Evolutionary conservation across 1,284 basidiomycete genomes (phyloP).

Genomic region (Testicularia cyperi): DNA sequence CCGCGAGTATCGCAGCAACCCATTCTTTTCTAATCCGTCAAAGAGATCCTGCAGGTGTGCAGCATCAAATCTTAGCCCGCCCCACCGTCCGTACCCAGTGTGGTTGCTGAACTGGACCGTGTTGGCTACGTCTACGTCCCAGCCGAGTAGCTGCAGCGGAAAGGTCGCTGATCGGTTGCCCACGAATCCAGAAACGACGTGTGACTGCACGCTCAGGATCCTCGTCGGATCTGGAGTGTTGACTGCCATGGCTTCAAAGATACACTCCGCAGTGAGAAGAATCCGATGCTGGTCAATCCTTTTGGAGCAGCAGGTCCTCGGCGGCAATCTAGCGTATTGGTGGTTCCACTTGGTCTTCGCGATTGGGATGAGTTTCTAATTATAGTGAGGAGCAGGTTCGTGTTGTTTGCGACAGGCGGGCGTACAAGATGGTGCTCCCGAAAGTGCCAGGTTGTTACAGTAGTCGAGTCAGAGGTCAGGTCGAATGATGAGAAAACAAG

Average conservation of each 20-base stretch:
- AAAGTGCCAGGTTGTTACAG: too few species aligned
- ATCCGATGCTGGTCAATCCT: too few species aligned
- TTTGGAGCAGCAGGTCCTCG: too few species aligned
- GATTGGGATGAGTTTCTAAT: too few species aligned
- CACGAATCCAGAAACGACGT: conserved; percentile 94
- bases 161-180: conserved; percentile 83
- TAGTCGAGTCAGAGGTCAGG: too few species aligned
- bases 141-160: conserved; percentile 89
- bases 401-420: too few species aligned
- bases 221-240: conserved; percentile 31
- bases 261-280: too few species aligned
- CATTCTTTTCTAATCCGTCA: conserved; percentile 47
- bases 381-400: too few species aligned
- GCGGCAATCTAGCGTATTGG: too few species aligned
- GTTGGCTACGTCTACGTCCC: conserved; percentile 94
- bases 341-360: too few species aligned
- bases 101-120: conserved; percentile 83
- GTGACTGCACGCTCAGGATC: conserved; percentile 75
- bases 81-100: conserved; percentile 69
- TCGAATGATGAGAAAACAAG: too few species aligned
- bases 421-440: too few species aligned
- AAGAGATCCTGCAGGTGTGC: conserved; percentile 60
- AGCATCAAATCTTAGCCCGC: conserved; percentile 60
- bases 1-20: conserved; percentile 46
- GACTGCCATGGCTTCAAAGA: conserved; percentile 39